Base-by-base conservation (phyloP, 176 grass and related monocot genomes). In the Lolium multiflorum region DNA sequence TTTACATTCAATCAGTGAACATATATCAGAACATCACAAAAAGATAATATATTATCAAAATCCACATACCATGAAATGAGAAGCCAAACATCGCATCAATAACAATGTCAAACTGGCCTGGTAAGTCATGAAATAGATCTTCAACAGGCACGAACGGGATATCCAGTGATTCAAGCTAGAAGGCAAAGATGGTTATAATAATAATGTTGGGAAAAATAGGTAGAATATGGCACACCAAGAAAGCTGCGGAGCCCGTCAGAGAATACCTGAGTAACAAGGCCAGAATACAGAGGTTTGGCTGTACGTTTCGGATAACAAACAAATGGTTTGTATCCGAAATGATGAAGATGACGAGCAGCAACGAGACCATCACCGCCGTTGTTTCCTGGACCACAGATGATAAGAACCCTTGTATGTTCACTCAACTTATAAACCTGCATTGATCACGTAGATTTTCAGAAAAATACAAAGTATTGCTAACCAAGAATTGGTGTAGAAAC, bases 361-460 rank as follows among this genome's bases (percentile, higher is more conserved):
- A 98, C 96, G 7, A 98, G 90, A 89, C 96, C 96, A 94, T 96
- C 96, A 57, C 96, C 96, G 11, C 93, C 96, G 80, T 98, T 96
- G 79, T 96, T 98, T 91, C 96, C 96, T 73, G 93, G 96, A 79
- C 96, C 93, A 79, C 96, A 96, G 13, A 96, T 92, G 58, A 88
- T 83, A 88, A 98, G 93, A 24, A 91, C 86, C 72, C 89, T 93
- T 76, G 81, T 82, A 71, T 88, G 71, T 85, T 94, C 93, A 85
- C 82, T 80, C 81, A 91, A 79, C 88, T 92, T 98, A 80, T 98
- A 96, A 74, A 98, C 96, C 96, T 98, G 89, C 82, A 70, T 75
- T 64, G 61, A 71, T 24, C 13, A 84, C 48, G 26, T 76, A 89
- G n/a, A n/a, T n/a, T n/a, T n/a, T n/a, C n/a, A n/a, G n/a, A n/a